phyloP scores from a whole-genome alignment of 2,329 filamentous ascomycete genomes.

The Botrytis fabae region DNA sequence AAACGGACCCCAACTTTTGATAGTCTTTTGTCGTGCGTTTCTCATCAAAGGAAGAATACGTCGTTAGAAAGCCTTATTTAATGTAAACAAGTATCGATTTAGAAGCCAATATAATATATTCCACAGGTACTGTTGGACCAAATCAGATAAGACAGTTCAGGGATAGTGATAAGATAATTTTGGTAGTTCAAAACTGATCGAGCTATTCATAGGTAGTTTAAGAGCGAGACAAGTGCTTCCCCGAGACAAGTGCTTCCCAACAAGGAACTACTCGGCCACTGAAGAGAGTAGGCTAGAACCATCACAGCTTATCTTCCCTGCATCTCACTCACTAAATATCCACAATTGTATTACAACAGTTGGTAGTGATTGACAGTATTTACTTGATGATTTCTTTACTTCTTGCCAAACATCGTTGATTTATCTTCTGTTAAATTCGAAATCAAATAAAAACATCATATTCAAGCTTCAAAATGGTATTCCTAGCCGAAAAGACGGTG shows the following conservation, averaged over 20 bases:
- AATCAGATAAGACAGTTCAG: not conserved
- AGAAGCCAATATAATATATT: not conserved
- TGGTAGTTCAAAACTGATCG: not conserved
- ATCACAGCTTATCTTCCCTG: not conserved
- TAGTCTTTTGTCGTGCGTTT: not conserved
- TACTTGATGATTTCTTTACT: not conserved
- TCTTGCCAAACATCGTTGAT: not conserved
- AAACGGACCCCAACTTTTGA: not conserved
- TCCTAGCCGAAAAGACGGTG: slow-evolving; percentile 22
- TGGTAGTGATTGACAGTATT: not conserved
- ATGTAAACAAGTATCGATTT: not conserved
- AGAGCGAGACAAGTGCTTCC: not conserved
- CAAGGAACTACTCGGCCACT: not conserved
- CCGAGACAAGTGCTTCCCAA: not conserved
- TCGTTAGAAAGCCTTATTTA: not conserved
- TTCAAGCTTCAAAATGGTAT: slow-evolving; percentile 5
- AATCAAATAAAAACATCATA: not conserved
- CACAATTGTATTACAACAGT: not conserved
- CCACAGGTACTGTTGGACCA: not conserved
- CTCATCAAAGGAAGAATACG: not conserved
- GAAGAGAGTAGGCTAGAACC: not conserved
- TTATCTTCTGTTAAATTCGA: not conserved
- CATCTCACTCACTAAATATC: not conserved
- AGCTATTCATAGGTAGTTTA: no score
- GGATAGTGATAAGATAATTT: not conserved